phyloP scores from a whole-genome alignment of 495 filamentous ascomycete species.

The Aspergillus haitiensis region DNA sequence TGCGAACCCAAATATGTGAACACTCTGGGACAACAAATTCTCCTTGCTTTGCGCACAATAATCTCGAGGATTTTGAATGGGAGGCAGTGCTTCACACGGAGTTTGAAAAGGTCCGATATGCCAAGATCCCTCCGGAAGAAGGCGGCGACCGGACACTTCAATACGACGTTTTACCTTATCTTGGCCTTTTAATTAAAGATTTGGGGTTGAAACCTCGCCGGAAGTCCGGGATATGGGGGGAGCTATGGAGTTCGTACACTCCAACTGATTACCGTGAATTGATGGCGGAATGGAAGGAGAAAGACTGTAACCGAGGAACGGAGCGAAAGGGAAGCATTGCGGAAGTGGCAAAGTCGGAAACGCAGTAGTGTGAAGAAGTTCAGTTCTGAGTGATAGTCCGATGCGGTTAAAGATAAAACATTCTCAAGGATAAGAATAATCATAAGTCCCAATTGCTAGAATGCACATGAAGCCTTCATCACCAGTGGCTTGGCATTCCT shows the following conservation, averaged over 20 bases:
- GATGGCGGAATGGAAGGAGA: conserved; percentile 44
- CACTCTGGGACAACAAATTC: neutral
- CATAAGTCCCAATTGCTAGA: too few species aligned
- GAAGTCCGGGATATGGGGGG: conserved; percentile 30
- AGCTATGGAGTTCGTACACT: conserved; percentile 49
- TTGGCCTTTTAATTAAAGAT: conserved; percentile 13
- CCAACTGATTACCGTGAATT: conserved; percentile 53
- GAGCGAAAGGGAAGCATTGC: neutral
- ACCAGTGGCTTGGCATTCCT: neutral
- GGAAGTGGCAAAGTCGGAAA: neutral
- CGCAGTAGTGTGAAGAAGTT: too few species aligned
- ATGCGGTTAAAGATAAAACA: neutral
- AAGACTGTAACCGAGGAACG: conserved; percentile 3
- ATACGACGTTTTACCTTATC: conserved; percentile 4
- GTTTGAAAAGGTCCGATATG: conserved; percentile 9
- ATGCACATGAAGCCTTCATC: neutral
- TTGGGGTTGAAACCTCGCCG: conserved; percentile 12
- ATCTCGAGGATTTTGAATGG: neutral
- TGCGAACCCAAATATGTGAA: conserved; percentile 4
- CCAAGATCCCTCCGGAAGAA: conserved; percentile 9
- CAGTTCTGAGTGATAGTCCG: neutral
- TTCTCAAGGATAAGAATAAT: too few species aligned
- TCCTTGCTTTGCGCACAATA: neutral
- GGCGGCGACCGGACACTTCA: conserved; percentile 2
- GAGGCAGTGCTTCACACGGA: conserved; percentile 1